Percentiles rank a stretch among this genome's conserved stretches.
Conservation (phyloP, 2,329 filamentous ascomycete species). For the Diaporthe aspalathi region DNA sequence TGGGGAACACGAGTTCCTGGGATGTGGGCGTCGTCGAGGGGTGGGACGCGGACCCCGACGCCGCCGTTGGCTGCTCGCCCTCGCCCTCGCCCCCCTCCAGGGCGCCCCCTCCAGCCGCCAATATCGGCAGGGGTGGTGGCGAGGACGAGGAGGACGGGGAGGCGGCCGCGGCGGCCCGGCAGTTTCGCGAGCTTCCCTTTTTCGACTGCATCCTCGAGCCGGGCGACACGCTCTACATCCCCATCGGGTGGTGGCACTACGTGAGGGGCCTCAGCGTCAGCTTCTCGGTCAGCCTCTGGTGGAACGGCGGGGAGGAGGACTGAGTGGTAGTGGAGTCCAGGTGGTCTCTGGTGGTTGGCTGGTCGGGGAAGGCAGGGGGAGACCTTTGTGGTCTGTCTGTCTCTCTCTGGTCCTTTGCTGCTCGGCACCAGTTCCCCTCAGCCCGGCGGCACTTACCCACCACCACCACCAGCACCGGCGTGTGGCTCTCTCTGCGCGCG, state of each 20-base stretch:
- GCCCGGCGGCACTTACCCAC: too few species aligned
- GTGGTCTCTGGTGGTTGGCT: not conserved
- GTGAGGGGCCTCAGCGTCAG: constrained; percentile 86
- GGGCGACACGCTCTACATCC: constrained; percentile 90
- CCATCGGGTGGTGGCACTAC: constrained; percentile 98
- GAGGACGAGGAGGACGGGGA: constrained; percentile 32
- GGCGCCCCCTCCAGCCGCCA: too few species aligned
- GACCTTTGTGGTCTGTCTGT: not conserved
- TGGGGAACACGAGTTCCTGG: constrained; percentile 88
- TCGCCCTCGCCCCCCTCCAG: too few species aligned
- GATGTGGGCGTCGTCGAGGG: constrained; percentile 80
- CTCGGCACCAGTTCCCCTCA: constrained; percentile 13
- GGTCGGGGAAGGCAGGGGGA: not conserved
- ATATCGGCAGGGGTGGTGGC: constrained; percentile 38
- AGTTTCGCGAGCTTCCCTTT: constrained; percentile 71
- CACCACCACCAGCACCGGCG: too few species aligned
- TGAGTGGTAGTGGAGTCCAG: not conserved
- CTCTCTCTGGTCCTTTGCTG: not conserved
- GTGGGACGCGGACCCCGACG: constrained; percentile 56
- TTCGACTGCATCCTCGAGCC: constrained; percentile 82
- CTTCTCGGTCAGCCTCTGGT: constrained; percentile 98
- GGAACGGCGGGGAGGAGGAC: constrained; percentile 63
- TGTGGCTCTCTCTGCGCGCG: too few species aligned
- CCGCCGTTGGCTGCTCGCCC: constrained; percentile 37
- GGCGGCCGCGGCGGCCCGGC: constrained; percentile 43